Conservation (phyloP, 108 stramenopile genomes). For the Fistulifera pelliculosa region DNA sequence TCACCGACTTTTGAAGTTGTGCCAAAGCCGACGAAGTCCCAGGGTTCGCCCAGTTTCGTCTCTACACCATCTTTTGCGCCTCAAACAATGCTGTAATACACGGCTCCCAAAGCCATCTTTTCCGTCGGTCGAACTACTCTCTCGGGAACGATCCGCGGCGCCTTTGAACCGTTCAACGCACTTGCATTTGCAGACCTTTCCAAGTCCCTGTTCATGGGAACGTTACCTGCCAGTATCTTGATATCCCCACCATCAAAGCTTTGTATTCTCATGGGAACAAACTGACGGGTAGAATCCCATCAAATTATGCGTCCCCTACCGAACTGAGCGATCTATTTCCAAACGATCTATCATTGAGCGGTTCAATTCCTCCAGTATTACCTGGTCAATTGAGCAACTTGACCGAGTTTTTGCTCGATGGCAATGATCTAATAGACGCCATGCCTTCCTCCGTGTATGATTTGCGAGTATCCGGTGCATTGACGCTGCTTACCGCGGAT, state of each 20-base stretch:
- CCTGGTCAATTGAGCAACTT: conserved; percentile 16
- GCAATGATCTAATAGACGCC: conserved; percentile 18
- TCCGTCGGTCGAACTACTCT: conserved; percentile 22
- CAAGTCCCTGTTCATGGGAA: conserved; percentile 24
- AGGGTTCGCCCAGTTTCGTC: too few relatives aligned
- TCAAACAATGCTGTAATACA: too few relatives aligned
- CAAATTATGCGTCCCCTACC: conserved; percentile 19
- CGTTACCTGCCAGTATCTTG: conserved; percentile 30
- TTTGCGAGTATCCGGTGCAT: conserved; percentile 17
- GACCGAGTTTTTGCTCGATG: conserved; percentile 33
- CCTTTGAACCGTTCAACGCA: conserved; percentile 12
- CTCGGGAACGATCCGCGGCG: conserved; percentile 21
- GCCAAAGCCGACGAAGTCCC: too few relatives aligned
- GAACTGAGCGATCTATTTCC: conserved; percentile 40
- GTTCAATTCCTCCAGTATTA: conserved; percentile 34
- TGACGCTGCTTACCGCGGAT: conserved; percentile 36
- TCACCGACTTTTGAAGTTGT: too few relatives aligned
- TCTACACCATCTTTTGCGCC: too few relatives aligned
- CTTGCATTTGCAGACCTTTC: conserved; percentile 28
- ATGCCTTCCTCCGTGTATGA: conserved; percentile 38
- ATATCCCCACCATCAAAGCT: conserved; percentile 6
- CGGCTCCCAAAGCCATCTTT: conserved; percentile 21
- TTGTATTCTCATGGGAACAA: conserved; percentile 30
- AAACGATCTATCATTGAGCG: conserved; percentile 34
- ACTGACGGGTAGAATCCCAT: conserved; percentile 40